Percentiles rank a stretch among this genome's conserved stretches.
Evolutionary conservation across 1,284 basidiomycete species (phyloP).

Genomic region (Trametes pubescens): DNA sequence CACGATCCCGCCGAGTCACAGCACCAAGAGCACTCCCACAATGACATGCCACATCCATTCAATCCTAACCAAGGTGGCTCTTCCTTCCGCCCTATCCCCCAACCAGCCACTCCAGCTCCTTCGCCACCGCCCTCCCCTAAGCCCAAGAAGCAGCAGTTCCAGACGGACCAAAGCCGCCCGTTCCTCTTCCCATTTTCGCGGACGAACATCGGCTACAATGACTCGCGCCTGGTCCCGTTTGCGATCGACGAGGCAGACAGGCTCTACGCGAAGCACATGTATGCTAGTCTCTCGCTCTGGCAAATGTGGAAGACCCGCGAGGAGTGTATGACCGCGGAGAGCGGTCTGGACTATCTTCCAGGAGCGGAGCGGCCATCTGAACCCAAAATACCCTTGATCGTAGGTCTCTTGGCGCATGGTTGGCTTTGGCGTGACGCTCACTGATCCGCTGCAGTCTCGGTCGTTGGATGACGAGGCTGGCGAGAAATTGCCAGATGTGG

Average conservation of each 20-base stretch:
- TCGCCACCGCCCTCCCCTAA: constrained; percentile 90
- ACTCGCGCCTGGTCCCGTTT: constrained; percentile 82
- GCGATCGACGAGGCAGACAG: constrained; percentile 96
- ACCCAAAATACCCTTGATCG: constrained; percentile 46
- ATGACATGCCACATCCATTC: constrained; percentile 52
- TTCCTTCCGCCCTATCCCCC: constrained; percentile 61
- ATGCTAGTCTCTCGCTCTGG: constrained; percentile 87
- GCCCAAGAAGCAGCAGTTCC: constrained; percentile 98
- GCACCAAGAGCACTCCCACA: constrained; percentile 49
- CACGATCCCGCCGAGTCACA: constrained; percentile 74
- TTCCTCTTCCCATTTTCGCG: constrained; percentile 96
- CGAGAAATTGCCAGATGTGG: constrained; percentile 73
- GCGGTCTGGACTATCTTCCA: constrained; percentile 85
- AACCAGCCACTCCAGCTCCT: constrained; percentile 87
- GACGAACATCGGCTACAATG: constrained; percentile 49
- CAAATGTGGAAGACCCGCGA: constrained; percentile 97
- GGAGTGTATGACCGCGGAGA: constrained; percentile 94
- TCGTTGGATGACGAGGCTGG: constrained; percentile 63
- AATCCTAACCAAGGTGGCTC: constrained; percentile 53
- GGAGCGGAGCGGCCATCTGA: constrained; percentile 58
- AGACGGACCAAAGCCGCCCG: constrained; percentile 94
- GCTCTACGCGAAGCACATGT: constrained; percentile 91
- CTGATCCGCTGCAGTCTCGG: constrained; percentile 22
- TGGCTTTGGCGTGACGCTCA: constrained; percentile 8
- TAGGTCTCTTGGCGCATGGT: constrained; percentile 36